phyloP scores from a whole-genome alignment of 495 filamentous ascomycete species.

The Chaetomium cochliodes region DNA sequence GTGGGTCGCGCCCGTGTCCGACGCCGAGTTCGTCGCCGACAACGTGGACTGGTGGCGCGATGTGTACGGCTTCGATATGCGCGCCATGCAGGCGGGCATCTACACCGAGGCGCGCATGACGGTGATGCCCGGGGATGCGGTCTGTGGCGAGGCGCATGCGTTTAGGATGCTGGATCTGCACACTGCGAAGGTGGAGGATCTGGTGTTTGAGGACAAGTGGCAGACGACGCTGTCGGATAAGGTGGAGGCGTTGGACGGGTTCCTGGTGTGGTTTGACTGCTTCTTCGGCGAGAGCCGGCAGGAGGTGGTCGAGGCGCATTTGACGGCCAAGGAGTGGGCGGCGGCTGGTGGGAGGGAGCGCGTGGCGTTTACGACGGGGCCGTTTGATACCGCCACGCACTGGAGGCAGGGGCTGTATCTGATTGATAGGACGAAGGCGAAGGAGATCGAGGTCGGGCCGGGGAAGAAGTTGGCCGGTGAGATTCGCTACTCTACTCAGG shows the following conservation, averaged over 20 bases:
- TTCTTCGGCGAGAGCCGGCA: constrained; percentile 61
- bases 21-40: constrained; percentile 85
- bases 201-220: constrained; percentile 73
- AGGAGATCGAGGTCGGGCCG: constrained; percentile 31
- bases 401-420: constrained; percentile 77
- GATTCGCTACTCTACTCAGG: constrained; percentile 48
- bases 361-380: constrained; percentile 74
- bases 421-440: constrained; percentile 38
- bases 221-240: constrained; percentile 36
- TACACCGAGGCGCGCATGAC: constrained; percentile 83
- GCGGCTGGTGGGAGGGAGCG: constrained; percentile 41
- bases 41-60: constrained; percentile 96
- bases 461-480: constrained; percentile 44
- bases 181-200: constrained; percentile 67
- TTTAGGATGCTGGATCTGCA: constrained; percentile 79
- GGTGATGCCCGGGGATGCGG: constrained; percentile 71
- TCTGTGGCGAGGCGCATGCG: constrained; percentile 73
- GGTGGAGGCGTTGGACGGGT: constrained; percentile 62
- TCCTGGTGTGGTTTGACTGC: constrained; percentile 78
- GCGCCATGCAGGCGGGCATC: constrained; percentile 79
- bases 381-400: constrained; percentile 74
- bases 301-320: constrained; percentile 32
- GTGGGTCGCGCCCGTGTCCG: constrained; percentile 83
- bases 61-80: constrained; percentile 97
- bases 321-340: constrained; percentile 37